Percentiles rank a stretch among this genome's conserved stretches.
Evolutionary conservation across 345 rosid genomes (phyloP).

Genomic region (Mallotus nudiflorus): DNA sequence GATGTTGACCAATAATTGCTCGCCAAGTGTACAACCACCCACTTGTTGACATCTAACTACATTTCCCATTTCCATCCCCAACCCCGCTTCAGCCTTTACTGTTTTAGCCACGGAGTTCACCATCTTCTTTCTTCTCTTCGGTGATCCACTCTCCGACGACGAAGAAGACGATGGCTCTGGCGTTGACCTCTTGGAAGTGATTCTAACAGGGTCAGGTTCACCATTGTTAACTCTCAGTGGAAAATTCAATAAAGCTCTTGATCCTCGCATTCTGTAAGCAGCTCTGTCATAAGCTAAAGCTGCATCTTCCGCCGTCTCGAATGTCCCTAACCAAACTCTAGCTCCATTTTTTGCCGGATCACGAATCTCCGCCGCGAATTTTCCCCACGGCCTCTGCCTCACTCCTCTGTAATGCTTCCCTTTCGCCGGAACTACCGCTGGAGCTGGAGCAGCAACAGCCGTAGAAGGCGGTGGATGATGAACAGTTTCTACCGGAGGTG

Average conservation of each 20-base stretch:
- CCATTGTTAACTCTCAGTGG: slow-evolving; percentile 90
- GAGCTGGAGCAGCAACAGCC: neutral
- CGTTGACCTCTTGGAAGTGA: slow-evolving; percentile 72
- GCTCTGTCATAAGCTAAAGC: slow-evolving; percentile 96
- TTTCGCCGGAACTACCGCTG: slow-evolving; percentile 40
- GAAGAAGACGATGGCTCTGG: slow-evolving; percentile 52
- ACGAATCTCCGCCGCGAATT: slow-evolving; percentile 95
- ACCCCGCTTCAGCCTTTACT: slow-evolving; percentile 23
- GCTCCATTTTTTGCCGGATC: slow-evolving; percentile 99
- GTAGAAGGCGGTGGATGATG: slow-evolving; percentile 1
- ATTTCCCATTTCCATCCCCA: slow-evolving; percentile 27
- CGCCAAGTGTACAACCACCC: slow-evolving; percentile 37
- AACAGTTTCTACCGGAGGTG: neutral
- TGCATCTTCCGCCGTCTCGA: slow-evolving; percentile 97
- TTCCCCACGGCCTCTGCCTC: slow-evolving; percentile 99
- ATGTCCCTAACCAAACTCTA: slow-evolving; percentile 97
- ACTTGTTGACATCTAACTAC: slow-evolving; percentile 41
- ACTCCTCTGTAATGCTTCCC: slow-evolving; percentile 95
- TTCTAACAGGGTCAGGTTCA: slow-evolving; percentile 92
- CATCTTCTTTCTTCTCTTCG: slow-evolving; percentile 62
- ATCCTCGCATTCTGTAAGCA: slow-evolving; percentile 95
- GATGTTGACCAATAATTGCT: slow-evolving; percentile 33
- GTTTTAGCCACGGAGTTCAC: slow-evolving; percentile 13
- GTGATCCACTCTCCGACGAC: slow-evolving; percentile 45
- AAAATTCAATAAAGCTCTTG: slow-evolving; percentile 84